Conservation (phyloP, 305 asterid genomes). For the Solanum aculeatissimum region DNA sequence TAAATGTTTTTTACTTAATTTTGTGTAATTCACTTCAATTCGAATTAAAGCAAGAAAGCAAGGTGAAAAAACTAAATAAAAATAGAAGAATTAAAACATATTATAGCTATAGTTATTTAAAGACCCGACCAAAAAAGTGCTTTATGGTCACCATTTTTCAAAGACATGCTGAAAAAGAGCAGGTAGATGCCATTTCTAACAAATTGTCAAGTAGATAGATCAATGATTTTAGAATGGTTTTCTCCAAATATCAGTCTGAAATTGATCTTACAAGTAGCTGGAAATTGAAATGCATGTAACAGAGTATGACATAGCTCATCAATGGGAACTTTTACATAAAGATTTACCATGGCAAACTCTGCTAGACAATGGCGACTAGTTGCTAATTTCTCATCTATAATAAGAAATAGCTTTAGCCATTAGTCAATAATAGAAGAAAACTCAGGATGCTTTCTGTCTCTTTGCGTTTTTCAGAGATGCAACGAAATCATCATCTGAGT, state of each 20-base stretch:
- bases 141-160: background rate
- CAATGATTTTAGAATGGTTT: background rate
- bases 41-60: background rate
- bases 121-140: background rate
- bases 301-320: background rate
- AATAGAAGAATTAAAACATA: background rate
- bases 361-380: background rate
- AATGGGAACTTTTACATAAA: background rate
- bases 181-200: background rate
- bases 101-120: background rate
- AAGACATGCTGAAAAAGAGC: background rate
- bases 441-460: conserved; percentile 33
- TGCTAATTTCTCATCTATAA: background rate
- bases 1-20: background rate
- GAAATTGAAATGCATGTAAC: background rate
- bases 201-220: background rate
- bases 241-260: background rate
- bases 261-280: background rate
- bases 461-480: conserved; percentile 15
- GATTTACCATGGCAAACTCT: background rate
- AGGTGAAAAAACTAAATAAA: background rate
- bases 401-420: background rate
- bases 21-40: background rate
- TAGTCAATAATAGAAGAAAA: background rate
- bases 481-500: conserved; percentile 40